These are phyloP conservation scores for Gymnopilus junonius DNA, from an alignment of 768 basidiomycete species.

Conservation along the genomic window DNA sequence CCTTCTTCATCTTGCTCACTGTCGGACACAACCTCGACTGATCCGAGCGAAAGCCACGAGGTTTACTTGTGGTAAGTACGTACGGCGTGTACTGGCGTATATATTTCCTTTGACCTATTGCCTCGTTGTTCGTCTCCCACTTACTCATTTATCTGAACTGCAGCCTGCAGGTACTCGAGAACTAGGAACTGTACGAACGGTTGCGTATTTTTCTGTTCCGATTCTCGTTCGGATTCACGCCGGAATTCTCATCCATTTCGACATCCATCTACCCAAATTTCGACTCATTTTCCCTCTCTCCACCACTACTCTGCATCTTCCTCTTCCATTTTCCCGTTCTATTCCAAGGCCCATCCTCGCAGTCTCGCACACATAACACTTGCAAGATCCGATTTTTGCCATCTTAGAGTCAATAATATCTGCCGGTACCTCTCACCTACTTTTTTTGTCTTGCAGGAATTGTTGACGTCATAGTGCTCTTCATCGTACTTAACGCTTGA, in stretches of 20 bases:
- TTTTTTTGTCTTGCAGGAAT: background rate
- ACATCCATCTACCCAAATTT: background rate
- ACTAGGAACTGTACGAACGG: too few species aligned
- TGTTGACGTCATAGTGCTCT: conserved; percentile 1
- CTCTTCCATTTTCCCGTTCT: background rate
- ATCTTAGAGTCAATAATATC: background rate
- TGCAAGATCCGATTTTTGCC: background rate
- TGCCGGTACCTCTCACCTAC: background rate
- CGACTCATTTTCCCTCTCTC: background rate
- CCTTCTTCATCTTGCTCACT: background rate
- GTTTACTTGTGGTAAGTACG: conserved; percentile 8
- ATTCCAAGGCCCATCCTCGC: background rate
- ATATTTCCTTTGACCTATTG: background rate
- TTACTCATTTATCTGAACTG: background rate
- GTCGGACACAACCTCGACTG: conserved; percentile 1
- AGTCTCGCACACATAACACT: background rate
- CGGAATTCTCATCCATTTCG: background rate
- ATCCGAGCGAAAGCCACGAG: conserved; percentile 16
- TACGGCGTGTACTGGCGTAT: background rate
- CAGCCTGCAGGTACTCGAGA: too few species aligned
- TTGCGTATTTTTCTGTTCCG: background rate
- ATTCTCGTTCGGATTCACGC: background rate
- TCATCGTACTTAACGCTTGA: background rate
- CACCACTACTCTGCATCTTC: background rate
- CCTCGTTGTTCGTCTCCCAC: background rate